These are phyloP conservation scores for Fomitiporia mediterranea DNA, from an alignment of 1,284 basidiomycete genomes.

Conservation along the genomic window DNA sequence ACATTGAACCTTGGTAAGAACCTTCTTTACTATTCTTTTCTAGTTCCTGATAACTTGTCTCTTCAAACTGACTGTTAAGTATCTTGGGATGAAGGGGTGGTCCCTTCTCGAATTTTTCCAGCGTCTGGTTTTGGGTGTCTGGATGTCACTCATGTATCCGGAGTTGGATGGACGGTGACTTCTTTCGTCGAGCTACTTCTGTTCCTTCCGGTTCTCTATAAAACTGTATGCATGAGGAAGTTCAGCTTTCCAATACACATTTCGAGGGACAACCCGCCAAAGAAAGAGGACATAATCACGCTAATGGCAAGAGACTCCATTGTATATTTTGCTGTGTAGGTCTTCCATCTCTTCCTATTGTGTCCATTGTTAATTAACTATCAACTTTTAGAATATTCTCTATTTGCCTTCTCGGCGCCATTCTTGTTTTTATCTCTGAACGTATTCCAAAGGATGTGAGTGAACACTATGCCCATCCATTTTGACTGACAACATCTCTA, in stretches of 20 bases:
- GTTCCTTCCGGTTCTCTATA: neutral
- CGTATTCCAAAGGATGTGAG: too few relatives aligned
- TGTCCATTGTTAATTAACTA: neutral
- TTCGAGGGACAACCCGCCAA: too few relatives aligned
- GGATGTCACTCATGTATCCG: neutral
- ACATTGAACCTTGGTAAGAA: too few relatives aligned
- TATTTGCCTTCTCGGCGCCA: neutral
- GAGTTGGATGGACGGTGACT: neutral
- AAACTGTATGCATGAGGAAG: neutral
- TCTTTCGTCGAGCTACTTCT: conserved; percentile 1
- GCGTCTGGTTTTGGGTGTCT: neutral
- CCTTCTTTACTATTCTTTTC: too few relatives aligned
- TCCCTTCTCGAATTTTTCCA: too few relatives aligned
- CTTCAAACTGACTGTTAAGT: too few relatives aligned
- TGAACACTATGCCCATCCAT: too few relatives aligned
- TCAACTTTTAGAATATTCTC: neutral
- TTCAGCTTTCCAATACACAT: neutral
- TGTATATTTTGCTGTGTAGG: neutral
- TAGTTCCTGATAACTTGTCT: too few relatives aligned
- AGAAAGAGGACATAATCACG: neutral
- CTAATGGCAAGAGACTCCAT: neutral
- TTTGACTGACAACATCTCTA: too few relatives aligned
- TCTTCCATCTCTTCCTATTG: neutral
- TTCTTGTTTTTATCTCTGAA: neutral
- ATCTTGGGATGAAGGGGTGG: too few relatives aligned